Evolutionary conservation across 176 grass and related monocot species (phyloP).

Genomic region (Triticum dicoccoides): DNA sequence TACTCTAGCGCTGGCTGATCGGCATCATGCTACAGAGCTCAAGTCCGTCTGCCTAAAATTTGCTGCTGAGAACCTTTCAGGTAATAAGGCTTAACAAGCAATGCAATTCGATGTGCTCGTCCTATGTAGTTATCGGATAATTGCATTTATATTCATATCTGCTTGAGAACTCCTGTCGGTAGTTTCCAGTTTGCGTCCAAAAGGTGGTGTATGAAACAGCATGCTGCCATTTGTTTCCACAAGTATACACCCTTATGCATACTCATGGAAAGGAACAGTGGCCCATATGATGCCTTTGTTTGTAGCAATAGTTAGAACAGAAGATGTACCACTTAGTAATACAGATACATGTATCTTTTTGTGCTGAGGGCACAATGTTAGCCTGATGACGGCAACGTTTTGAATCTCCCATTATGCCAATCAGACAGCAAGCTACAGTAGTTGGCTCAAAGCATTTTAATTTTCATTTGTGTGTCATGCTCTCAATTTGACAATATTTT

Average conservation of each 20-base stretch:
- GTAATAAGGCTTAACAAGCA: constrained; percentile 37
- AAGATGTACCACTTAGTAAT: not conserved
- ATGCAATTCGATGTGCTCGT: not conserved
- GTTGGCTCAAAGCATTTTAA: not conserved
- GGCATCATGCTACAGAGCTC: constrained; percentile 75
- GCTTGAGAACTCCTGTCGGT: not conserved
- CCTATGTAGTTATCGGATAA: not conserved
- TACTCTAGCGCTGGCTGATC: constrained; percentile 81
- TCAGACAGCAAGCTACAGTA: not conserved
- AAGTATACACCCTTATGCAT: not conserved
- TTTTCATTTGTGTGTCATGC: not conserved
- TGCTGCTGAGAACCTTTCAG: constrained; percentile 91
- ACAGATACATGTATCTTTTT: not conserved
- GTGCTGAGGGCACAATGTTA: not conserved
- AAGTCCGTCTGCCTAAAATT: constrained; percentile 94
- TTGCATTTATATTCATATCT: not conserved
- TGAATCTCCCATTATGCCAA: not conserved
- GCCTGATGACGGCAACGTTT: not conserved
- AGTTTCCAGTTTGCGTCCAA: not conserved
- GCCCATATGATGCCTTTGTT: not conserved
- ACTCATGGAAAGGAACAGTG: not conserved
- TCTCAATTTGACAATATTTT: not conserved
- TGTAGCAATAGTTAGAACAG: not conserved
- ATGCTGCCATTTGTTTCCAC: not conserved
- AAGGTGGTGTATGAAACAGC: not conserved